Evolutionary conservation across 352 stramenopile species (phyloP).

Genomic region (Phytophthora ramorum): DNA sequence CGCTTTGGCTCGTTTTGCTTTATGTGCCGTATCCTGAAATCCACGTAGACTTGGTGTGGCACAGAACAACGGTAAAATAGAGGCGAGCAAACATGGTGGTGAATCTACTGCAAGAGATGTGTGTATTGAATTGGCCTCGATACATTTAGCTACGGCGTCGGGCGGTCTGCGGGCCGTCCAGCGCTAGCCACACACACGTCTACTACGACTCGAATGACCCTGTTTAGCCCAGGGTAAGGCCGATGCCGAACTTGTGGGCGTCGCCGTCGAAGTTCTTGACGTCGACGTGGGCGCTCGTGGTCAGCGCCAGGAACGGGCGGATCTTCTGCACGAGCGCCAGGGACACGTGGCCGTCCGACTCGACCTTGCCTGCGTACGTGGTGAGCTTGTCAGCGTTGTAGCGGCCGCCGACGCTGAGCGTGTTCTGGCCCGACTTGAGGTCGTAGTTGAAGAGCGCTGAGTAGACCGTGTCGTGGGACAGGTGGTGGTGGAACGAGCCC

Average conservation of each 20-base stretch:
- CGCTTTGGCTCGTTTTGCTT: conserved; percentile 9
- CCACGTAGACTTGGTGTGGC: conserved; percentile 5
- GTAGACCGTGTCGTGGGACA: conserved; percentile 87
- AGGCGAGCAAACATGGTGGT: not conserved
- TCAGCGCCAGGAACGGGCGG: conserved; percentile 82
- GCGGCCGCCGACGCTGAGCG: conserved; percentile 80
- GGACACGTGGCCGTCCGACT: conserved; percentile 89
- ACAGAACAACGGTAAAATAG: not conserved
- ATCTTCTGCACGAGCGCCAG: conserved; percentile 89
- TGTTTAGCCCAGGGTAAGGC: conserved; percentile 86
- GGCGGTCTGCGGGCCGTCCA: conserved; percentile 12
- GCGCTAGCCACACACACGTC: conserved; percentile 27
- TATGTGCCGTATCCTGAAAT: conserved; percentile 17
- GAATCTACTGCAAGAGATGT: conserved; percentile 26
- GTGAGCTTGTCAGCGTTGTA: conserved; percentile 86
- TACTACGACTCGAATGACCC: conserved; percentile 16
- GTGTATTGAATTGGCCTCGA: conserved; percentile 35
- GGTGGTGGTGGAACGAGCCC: conserved; percentile 84
- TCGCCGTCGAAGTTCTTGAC: conserved; percentile 93
- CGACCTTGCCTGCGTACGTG: conserved; percentile 87
- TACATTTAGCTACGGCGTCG: conserved; percentile 30
- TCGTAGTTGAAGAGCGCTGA: conserved; percentile 90
- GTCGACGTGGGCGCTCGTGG: conserved; percentile 88
- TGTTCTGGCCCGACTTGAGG: conserved; percentile 86
- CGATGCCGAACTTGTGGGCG: conserved; percentile 92